Evolutionary conservation across 2,329 filamentous ascomycete genomes (phyloP).

Genomic region (Sclerotinia subarctica): DNA sequence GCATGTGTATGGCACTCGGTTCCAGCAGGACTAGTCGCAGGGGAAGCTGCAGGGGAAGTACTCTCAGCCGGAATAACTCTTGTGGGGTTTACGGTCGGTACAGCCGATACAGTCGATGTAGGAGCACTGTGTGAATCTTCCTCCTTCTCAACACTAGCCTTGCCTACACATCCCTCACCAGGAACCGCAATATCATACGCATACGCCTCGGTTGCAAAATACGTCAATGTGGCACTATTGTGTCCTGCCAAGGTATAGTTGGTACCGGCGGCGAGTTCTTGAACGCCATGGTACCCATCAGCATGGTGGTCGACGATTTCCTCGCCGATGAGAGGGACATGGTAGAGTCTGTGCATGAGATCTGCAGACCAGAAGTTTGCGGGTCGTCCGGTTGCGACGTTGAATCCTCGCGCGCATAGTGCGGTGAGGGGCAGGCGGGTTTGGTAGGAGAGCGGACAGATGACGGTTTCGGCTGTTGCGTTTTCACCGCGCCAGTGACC

Average conservation of each 20-base stretch:
- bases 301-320: constrained; percentile 59
- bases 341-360: constrained; percentile 63
- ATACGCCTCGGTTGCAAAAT: constrained; percentile 67
- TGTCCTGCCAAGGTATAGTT: constrained; percentile 48
- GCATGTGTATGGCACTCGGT: constrained; percentile 4
- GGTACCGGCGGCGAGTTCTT: constrained; percentile 50
- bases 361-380: constrained; percentile 41
- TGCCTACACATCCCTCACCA: constrained; percentile 1
- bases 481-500: constrained; percentile 5
- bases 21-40: background rate
- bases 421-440: background rate
- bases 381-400: background rate
- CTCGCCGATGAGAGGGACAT: constrained; percentile 60
- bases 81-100: background rate
- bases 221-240: constrained; percentile 63
- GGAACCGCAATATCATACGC: constrained; percentile 63
- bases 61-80: background rate
- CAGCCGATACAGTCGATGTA: background rate
- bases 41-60: background rate
- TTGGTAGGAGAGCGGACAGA: background rate
- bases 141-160: background rate
- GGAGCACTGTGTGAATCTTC: background rate
- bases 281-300: constrained; percentile 53
- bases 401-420: background rate
- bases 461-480: constrained; percentile 1